Evolutionary conservation across 2,329 filamentous ascomycete species (phyloP).

Genomic region (Didymella glomerata): DNA sequence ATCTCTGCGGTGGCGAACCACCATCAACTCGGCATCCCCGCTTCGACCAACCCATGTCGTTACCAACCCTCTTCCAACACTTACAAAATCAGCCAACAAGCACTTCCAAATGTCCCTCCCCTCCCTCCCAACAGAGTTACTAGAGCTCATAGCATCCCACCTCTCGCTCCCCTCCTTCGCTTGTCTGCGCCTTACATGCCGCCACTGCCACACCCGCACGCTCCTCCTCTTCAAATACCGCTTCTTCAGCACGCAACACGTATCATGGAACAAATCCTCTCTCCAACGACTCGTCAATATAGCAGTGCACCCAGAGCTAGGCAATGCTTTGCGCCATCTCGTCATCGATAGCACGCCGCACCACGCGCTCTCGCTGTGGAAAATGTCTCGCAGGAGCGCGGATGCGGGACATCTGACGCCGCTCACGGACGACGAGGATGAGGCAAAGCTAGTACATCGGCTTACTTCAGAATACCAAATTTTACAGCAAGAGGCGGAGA

Average conservation of each 20-base stretch:
- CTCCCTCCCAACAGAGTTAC: constrained; percentile 5
- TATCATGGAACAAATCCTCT: constrained; percentile 2
- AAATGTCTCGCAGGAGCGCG: constrained; percentile 21
- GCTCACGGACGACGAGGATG: constrained; percentile 8
- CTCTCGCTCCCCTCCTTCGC: not conserved
- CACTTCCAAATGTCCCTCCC: not conserved
- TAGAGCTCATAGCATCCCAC: not conserved
- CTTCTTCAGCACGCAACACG: constrained; percentile 4
- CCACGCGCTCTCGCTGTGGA: constrained; percentile 36
- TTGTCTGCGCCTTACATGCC: constrained; percentile 1
- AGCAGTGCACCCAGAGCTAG: not conserved
- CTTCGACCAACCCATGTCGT: constrained; percentile 12
- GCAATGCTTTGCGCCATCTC: constrained; percentile 26
- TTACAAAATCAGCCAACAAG: not conserved
- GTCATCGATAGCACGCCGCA: constrained; percentile 41
- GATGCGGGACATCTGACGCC: constrained; percentile 20
- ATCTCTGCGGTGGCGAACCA: constrained; percentile 19
- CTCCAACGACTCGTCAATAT: constrained; percentile 1
- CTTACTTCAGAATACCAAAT: not conserved
- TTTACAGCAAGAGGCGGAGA: not conserved
- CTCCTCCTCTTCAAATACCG: not conserved
- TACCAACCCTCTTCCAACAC: not conserved
- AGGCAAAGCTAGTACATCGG: not conserved
- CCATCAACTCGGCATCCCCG: constrained; percentile 28
- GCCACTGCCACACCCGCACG: not conserved